Evolutionary conservation across 1,284 basidiomycete species (phyloP), one percentile per base, ranked within the genome.

Genomic region (Golubevia sp.): DNA sequence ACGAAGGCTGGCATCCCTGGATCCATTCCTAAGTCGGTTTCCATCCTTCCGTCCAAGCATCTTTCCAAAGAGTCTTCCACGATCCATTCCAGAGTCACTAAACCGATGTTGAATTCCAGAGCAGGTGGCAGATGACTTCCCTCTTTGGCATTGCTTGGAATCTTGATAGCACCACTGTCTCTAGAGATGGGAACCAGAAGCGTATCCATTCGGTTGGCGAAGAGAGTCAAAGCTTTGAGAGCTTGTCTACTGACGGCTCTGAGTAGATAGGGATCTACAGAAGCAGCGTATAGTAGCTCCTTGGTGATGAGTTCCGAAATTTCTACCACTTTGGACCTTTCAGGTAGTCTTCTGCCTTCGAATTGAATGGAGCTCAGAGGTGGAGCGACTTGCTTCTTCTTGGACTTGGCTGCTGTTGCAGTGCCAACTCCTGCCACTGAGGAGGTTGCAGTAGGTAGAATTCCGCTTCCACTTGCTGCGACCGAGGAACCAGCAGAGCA

Each of bases 51-150:
- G 34, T 80, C 78, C 50, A 82, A 66, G 58, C 77, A 80, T 24
- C 78, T 66, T 62, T 82, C 79, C n/a, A 82, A 55, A 34, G 73
- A 71, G 58, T 82, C 78, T 58, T 80, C 77, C 3, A 82, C 73
- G 59, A 79, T 77, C 79, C 79, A 82, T 30, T 71, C 72, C 52
- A 81, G 61, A 18, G 76, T 70, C 24, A 79, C 71, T 18, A 82
- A 68, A 30, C 76, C 79, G 30, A 82, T 51, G 58, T 82, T 82
- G 70, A 74, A 82, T 53, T 80, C 79, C 69, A 80, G 68, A 3
- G 75, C 77, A 0, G 74, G 63, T 2, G 79, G 73, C 5, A 77
- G 55, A 38, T 73, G 55, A 4, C 64, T 59, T 0, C 71, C 73
- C 24, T 76, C 76, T 55, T 75, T 75, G 48, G 69, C 63, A 23